Conservation (phyloP, 192 early-diverging fungal species). For the Coemansia sp. region DNA sequence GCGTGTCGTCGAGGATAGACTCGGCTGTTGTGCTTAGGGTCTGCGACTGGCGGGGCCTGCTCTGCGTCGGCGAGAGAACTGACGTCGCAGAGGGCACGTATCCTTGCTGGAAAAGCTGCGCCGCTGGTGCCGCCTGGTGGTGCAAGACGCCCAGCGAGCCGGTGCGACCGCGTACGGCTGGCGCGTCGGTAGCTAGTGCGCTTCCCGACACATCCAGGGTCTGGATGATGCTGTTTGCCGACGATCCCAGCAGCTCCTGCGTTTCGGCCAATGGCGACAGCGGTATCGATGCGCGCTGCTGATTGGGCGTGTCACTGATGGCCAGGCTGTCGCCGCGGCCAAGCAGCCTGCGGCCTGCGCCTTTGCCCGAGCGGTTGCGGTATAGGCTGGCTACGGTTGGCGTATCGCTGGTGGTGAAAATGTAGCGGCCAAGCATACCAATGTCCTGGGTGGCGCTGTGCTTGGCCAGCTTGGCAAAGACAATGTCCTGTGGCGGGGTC, state of each 20-base stretch:
- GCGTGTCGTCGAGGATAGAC: slow-evolving; percentile 24
- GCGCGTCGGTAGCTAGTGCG: slow-evolving; percentile 1
- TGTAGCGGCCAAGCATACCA: slow-evolving; percentile 42
- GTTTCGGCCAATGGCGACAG: slow-evolving; percentile 45
- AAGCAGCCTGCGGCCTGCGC: not conserved
- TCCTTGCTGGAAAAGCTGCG: slow-evolving; percentile 18
- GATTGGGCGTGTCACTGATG: slow-evolving; percentile 7
- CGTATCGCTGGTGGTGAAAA: slow-evolving; percentile 33
- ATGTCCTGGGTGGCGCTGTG: slow-evolving; percentile 40
- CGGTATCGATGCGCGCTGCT: not conserved
- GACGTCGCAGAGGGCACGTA: not conserved
- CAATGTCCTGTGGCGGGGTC: slow-evolving; percentile 23
- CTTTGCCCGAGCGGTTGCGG: not conserved
- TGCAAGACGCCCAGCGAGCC: slow-evolving; percentile 29
- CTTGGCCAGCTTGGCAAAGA: slow-evolving; percentile 44
- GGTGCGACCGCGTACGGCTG: slow-evolving; percentile 13
- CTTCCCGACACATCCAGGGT: slow-evolving; percentile 11
- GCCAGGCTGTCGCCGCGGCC: slow-evolving; percentile 23
- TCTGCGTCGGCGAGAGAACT: not conserved
- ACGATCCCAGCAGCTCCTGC: slow-evolving; percentile 22
- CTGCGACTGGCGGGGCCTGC: slow-evolving; percentile 15
- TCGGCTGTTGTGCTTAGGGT: slow-evolving; percentile 19
- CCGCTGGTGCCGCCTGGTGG: not conserved
- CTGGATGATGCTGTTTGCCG: slow-evolving; percentile 14
- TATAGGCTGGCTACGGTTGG: slow-evolving; percentile 4